These are phyloP conservation scores for Wickerhamomyces bovis DNA, from an alignment of 805 yeast species.

Conservation along the genomic window DNA sequence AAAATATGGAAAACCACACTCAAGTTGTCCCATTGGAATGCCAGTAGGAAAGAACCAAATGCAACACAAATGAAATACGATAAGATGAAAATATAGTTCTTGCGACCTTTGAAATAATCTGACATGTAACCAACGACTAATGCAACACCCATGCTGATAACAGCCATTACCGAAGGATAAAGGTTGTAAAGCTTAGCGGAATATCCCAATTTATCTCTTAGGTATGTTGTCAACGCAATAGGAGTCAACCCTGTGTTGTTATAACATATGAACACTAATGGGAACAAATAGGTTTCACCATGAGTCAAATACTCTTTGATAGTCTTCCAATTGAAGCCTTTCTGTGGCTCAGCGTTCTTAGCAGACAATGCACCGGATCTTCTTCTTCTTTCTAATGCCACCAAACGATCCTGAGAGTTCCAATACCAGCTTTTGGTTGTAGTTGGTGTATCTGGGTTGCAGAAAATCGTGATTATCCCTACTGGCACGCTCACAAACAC, in stretches of 20 bases:
- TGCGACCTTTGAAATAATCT: constrained; percentile 31
- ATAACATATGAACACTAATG: constrained; percentile 18
- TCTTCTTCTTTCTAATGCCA: constrained; percentile 40
- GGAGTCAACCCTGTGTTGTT: constrained; percentile 20
- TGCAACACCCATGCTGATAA: constrained; percentile 31
- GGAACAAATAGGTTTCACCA: constrained; percentile 42
- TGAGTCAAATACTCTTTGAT: constrained; percentile 35
- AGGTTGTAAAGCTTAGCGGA: constrained; percentile 30
- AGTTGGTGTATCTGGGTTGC: constrained; percentile 39
- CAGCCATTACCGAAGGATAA: constrained; percentile 33
- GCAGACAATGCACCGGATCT: constrained; percentile 33
- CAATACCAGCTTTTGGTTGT: constrained; percentile 34
- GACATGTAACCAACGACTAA: constrained; percentile 30
- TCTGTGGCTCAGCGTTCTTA: constrained; percentile 22
- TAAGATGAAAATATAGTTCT: constrained; percentile 32
- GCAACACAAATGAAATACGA: constrained; percentile 35
- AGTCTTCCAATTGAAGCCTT: constrained; percentile 30
- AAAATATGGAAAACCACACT: constrained; percentile 42
- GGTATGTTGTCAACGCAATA: constrained; percentile 41
- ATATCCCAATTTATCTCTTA: constrained; percentile 29
- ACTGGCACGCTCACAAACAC: constrained; percentile 36
- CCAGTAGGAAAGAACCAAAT: constrained; percentile 37
- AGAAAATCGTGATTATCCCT: constrained; percentile 35
- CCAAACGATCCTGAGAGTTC: constrained; percentile 19
- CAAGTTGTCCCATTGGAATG: constrained; percentile 35